Base-by-base conservation (phyloP, 805 yeast species). In the Saitoella complicata region DNA sequence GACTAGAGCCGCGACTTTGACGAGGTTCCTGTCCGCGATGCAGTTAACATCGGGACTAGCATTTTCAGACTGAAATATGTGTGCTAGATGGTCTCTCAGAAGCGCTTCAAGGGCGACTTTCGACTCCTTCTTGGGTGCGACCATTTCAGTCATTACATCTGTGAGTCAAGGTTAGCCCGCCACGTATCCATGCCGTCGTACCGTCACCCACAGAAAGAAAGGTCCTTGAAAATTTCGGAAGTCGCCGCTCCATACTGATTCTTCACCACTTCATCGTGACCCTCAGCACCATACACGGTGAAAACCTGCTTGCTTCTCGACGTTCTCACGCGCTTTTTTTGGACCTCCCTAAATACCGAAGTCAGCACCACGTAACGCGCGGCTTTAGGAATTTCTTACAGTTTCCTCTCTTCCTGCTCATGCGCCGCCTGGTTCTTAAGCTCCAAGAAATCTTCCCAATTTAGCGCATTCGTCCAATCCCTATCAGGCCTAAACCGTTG, bases 401-500 rank as follows among this genome's bases (percentile, higher is more conserved):
- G 79, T 44, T 4, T 67, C 68, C 1, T 56, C 58, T 12, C 58
- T 55, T 1, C 60, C 42, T 2, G 61, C 51, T 45, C 72, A 47
- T 34, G 47, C 45, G 32, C 44, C 37, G 32, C 52, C 43, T 40
- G 58, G 32, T 51, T 50, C 6, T 48, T 43, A 43, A 54, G 45
- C 3, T 39, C 40, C 37, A 43, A 34, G 42, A 49, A 45, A 29
- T 49, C 55, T 36, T 42, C 39, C 34, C 47, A 37, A 34, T 44
- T 53, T 34, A 53, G 41, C 31, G 49, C 44, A 8, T 43, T 37
- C 13, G 13, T 38, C 67, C 73, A 72, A 40, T 68, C 66, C 54
- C 84, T 84, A 56, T 88, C 95, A 2, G 66, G 66, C 41, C 96
- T 59, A 1, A 87, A 65, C 4, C 70, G 52, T 37, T 79, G 67